These are phyloP conservation scores for Pelargonium australe DNA, from an alignment of 441 rosid species.

Conservation along the genomic window DNA sequence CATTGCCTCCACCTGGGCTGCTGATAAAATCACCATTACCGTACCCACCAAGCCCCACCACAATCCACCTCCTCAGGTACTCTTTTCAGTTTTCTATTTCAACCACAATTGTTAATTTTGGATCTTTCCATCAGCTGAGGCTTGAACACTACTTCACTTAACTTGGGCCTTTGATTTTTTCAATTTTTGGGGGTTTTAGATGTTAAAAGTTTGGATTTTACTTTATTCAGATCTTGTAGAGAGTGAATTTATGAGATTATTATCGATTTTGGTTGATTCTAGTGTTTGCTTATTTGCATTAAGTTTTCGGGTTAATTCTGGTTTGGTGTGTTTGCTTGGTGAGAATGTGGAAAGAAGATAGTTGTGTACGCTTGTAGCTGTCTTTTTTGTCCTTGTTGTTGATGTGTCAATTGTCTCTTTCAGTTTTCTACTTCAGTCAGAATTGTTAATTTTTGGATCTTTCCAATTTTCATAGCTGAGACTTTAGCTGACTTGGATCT, in stretches of 20 bases:
- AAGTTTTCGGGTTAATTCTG: neutral
- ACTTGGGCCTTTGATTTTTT: too few species aligned
- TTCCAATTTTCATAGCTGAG: too few species aligned
- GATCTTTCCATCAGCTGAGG: neutral
- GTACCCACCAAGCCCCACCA: conserved; percentile 18
- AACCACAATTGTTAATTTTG: neutral
- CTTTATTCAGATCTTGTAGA: too few species aligned
- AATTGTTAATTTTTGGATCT: neutral
- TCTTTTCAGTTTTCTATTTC: neutral
- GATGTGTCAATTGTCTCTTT: too few species aligned
- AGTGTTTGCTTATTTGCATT: neutral
- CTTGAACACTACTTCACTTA: too few species aligned
- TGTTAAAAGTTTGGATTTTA: too few species aligned
- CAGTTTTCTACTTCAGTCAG: too few species aligned
- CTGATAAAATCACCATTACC: conserved; percentile 21
- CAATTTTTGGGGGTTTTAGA: neutral
- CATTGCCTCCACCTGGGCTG: conserved; percentile 24
- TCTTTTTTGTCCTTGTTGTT: too few species aligned
- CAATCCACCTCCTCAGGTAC: conserved; percentile 8
- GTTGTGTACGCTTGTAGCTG: too few species aligned
- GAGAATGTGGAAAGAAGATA: neutral
- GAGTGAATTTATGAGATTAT: too few species aligned
- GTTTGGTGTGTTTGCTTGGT: conserved; percentile 14
- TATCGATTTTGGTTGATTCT: neutral
- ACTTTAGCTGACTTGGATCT: neutral